Conservation (phyloP, 768 basidiomycete genomes). For the Arthromyces matolae region DNA sequence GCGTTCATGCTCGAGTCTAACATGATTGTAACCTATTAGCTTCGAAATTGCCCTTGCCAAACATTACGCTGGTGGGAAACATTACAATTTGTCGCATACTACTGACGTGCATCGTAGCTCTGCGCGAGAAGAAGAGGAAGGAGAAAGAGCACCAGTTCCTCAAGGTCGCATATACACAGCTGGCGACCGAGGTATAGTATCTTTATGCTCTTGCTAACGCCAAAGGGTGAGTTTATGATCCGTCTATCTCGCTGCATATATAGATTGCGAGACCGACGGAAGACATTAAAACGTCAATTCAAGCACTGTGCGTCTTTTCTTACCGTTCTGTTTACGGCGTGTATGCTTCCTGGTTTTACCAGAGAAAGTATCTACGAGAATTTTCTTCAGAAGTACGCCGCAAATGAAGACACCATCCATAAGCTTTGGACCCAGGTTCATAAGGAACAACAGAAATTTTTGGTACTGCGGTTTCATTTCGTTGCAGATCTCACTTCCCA, state of each 20-base stretch:
- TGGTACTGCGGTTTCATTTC: slow-evolving; percentile 8
- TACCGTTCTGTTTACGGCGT: neutral
- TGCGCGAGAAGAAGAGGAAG: slow-evolving; percentile 17
- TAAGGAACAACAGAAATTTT: slow-evolving; percentile 21
- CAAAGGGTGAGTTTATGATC: neutral
- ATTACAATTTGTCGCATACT: neutral
- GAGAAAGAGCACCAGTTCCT: slow-evolving; percentile 20
- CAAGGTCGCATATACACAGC: slow-evolving; percentile 18
- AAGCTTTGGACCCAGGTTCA: slow-evolving; percentile 20
- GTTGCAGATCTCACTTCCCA: neutral
- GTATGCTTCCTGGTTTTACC: neutral
- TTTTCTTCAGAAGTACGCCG: slow-evolving; percentile 21
- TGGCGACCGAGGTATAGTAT: slow-evolving; percentile 16
- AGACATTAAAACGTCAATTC: slow-evolving; percentile 10
- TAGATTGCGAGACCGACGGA: slow-evolving; percentile 15
- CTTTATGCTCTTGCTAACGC: neutral
- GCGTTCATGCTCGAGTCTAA: neutral
- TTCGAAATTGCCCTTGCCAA: slow-evolving; percentile 16
- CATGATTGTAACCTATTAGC: neutral
- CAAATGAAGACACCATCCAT: slow-evolving; percentile 22
- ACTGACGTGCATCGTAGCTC: slow-evolving; percentile 3
- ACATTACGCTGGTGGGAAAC: slow-evolving; percentile 15
- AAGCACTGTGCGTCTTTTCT: slow-evolving; percentile 13
- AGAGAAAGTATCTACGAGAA: slow-evolving; percentile 20
- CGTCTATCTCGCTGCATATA: neutral